These are phyloP conservation scores for Didymella segeticola DNA, from an alignment of 2,329 filamentous ascomycete species.

Conservation along the genomic window DNA sequence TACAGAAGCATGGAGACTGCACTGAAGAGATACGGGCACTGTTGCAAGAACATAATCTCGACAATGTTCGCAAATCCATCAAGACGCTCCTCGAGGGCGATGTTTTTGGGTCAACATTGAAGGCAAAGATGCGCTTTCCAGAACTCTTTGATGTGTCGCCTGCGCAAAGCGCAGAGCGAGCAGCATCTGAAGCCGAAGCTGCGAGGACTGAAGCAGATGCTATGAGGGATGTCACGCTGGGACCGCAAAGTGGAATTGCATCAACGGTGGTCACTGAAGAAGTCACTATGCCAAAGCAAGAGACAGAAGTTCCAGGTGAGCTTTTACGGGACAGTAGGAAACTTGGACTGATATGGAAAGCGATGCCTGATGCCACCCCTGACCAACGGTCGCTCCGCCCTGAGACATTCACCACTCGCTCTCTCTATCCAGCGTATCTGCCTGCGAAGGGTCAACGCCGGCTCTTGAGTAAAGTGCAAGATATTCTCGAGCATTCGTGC, in stretches of 20 bases:
- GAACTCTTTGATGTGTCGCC: slow-evolving; percentile 1
- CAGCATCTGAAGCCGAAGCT: not conserved
- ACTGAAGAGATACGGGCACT: not conserved
- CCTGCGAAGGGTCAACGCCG: not conserved
- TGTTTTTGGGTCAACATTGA: not conserved
- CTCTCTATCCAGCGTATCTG: not conserved
- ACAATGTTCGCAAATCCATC: not conserved
- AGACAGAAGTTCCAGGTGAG: not conserved
- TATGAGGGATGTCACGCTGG: not conserved
- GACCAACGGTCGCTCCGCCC: not conserved
- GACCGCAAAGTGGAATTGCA: not conserved
- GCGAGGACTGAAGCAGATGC: not conserved
- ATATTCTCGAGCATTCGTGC: not conserved
- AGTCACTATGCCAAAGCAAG: not conserved
- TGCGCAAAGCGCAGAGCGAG: slow-evolving; percentile 1
- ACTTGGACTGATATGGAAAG: not conserved
- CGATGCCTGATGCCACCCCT: not conserved
- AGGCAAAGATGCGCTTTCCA: not conserved
- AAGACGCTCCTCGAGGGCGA: not conserved
- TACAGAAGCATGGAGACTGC: not conserved
- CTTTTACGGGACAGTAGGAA: not conserved
- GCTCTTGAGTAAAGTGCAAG: not conserved
- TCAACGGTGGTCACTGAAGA: not conserved
- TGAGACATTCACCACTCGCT: not conserved
- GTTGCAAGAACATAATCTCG: not conserved